Conservation (phyloP, 1,139 yeast species). For the Geotrichum candidum region DNA sequence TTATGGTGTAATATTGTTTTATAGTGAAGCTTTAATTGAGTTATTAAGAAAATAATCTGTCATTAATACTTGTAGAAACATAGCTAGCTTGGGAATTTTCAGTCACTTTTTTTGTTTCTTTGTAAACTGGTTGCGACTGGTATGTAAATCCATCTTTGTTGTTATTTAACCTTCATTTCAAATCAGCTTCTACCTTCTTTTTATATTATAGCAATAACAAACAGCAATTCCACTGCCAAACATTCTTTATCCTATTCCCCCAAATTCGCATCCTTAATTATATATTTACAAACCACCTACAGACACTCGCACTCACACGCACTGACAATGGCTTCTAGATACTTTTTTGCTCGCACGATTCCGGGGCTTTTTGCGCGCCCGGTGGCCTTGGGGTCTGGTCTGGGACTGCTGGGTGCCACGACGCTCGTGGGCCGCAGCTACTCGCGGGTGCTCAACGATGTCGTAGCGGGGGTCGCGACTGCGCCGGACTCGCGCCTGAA, state of each 20-base stretch:
- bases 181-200: too few relatives aligned
- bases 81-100: neutral
- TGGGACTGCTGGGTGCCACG: conserved; percentile 8
- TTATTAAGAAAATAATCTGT: neutral
- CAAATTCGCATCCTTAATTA: neutral
- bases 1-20: neutral
- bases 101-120: neutral
- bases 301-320: too few relatives aligned
- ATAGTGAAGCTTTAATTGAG: neutral
- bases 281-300: neutral
- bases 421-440: neutral
- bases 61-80: neutral
- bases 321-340: neutral
- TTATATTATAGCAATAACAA: too few relatives aligned
- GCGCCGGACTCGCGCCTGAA: neutral
- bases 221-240: too few relatives aligned
- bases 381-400: neutral
- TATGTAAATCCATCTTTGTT: neutral
- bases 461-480: neutral
- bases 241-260: neutral
- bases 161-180: neutral
- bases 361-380: conserved; percentile 1
- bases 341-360: neutral
- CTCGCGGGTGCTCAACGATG: neutral
- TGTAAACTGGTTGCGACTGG: too few relatives aligned